Conservation (phyloP, 78 protist genomes). For the Diacronema lutheri region DNA sequence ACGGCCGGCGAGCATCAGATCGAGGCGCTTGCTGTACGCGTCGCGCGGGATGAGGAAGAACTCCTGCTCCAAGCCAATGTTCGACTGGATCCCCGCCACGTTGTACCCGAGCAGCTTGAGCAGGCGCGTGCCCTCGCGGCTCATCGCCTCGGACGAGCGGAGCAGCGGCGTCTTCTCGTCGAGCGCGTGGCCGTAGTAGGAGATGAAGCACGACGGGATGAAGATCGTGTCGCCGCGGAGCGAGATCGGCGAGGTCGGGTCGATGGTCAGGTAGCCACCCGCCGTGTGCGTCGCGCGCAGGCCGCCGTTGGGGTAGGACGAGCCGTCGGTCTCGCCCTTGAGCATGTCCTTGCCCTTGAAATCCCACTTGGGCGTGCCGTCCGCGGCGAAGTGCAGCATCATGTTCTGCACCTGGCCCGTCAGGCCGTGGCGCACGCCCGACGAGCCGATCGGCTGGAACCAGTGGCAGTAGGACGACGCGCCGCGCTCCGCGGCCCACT, state of each 20-base stretch:
- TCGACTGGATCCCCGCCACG: neutral
- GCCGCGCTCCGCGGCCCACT: slow-evolving; percentile 83
- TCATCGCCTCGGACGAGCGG: slow-evolving; percentile 36
- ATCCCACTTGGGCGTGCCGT: slow-evolving; percentile 37
- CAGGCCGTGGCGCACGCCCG: slow-evolving; percentile 35
- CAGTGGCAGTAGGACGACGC: slow-evolving; percentile 83
- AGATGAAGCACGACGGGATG: slow-evolving; percentile 71
- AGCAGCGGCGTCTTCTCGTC: slow-evolving; percentile 90
- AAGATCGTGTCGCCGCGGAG: slow-evolving; percentile 54
- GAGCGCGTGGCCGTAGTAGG: slow-evolving; percentile 77
- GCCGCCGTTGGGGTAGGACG: slow-evolving; percentile 91
- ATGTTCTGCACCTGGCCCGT: slow-evolving; percentile 41
- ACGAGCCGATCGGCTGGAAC: slow-evolving; percentile 69
- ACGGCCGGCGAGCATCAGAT: slow-evolving; percentile 54
- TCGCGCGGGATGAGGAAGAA: slow-evolving; percentile 82
- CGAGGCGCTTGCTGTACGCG: slow-evolving; percentile 69
- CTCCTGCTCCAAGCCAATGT: slow-evolving; percentile 85
- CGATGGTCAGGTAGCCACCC: slow-evolving; percentile 74
- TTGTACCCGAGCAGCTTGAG: neutral
- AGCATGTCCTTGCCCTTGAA: slow-evolving; percentile 63
- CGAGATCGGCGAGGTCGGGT: slow-evolving; percentile 79
- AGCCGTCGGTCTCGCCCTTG: slow-evolving; percentile 87
- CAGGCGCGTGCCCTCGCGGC: slow-evolving; percentile 17
- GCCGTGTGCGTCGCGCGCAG: slow-evolving; percentile 86
- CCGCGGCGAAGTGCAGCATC: slow-evolving; percentile 36